Evolutionary conservation across 2,329 filamentous ascomycete genomes (phyloP).

Genomic region (Scopulariopsis brevicaulis): DNA sequence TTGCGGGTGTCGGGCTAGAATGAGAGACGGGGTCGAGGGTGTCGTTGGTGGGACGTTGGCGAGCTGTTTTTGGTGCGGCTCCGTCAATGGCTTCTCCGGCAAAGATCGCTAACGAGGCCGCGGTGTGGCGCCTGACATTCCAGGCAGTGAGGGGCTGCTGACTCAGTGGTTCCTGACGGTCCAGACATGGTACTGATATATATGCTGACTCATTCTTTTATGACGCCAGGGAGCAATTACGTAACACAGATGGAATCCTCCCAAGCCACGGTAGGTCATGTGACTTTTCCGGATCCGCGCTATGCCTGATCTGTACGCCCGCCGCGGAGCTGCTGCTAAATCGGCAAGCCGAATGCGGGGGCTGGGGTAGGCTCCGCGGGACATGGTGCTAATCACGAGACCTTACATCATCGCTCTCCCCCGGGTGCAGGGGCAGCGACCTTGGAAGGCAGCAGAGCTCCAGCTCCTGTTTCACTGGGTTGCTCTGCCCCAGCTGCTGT

Average conservation of each 20-base stretch:
- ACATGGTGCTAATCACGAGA: neutral
- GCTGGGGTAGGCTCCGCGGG: neutral
- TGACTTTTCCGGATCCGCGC: neutral
- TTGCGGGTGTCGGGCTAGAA: conserved; percentile 20
- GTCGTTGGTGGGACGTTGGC: conserved; percentile 1
- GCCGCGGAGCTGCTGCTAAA: neutral
- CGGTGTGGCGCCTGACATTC: neutral
- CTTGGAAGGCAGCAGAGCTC: neutral
- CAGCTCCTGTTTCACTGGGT: neutral
- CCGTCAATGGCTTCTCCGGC: conserved; percentile 7
- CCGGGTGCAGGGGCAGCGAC: neutral
- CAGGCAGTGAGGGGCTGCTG: neutral
- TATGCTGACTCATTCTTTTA: too few species aligned
- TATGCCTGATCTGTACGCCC: neutral
- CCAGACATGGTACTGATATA: neutral
- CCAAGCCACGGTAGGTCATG: neutral
- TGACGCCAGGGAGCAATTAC: too few species aligned
- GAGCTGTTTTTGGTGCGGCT: conserved; percentile 17
- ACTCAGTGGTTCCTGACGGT: neutral
- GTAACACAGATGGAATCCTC: neutral
- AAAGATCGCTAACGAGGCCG: conserved; percentile 2
- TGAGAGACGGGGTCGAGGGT: neutral
- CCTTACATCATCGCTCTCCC: neutral
- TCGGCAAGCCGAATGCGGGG: neutral
- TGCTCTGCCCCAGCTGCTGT: neutral